Percentiles rank a stretch among this genome's conserved stretches.
phyloP scores from a whole-genome alignment of 495 filamentous ascomycete genomes.

The Penicillium coprophilum region DNA sequence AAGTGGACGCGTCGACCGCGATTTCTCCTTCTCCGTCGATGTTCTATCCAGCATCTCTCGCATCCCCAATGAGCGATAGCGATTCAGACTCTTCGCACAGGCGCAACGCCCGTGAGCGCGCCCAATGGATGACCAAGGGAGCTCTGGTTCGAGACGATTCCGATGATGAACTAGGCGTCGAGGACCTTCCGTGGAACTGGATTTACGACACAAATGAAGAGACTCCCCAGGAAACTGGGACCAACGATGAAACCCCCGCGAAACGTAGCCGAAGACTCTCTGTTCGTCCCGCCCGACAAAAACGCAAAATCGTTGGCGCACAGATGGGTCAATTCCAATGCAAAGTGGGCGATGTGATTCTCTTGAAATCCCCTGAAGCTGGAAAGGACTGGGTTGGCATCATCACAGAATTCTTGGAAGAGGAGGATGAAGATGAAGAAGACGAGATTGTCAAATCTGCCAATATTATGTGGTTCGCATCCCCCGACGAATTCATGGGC shows the following conservation, averaged over 20 bases:
- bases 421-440: conserved; percentile 59
- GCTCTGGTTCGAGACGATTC: conserved; percentile 79
- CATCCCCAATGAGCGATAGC: conserved; percentile 11
- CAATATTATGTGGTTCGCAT: conserved; percentile 90
- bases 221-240: conserved; percentile 22
- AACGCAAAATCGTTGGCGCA: conserved; percentile 68
- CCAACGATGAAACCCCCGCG: conserved; percentile 24
- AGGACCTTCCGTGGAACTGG: conserved; percentile 93
- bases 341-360: conserved; percentile 73
- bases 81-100: conserved; percentile 21
- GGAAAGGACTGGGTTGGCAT: conserved; percentile 90
- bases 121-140: conserved; percentile 63
- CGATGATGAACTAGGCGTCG: conserved; percentile 84
- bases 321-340: conserved; percentile 84
- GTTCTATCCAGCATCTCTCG: conserved; percentile 6
- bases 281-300: conserved; percentile 28
- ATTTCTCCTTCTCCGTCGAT: conserved; percentile 16
- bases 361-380: conserved; percentile 79
- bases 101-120: conserved; percentile 41
- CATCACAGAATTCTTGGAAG: conserved; percentile 72
- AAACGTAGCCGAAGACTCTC: conserved; percentile 37
- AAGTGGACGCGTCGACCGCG: conserved; percentile 43
- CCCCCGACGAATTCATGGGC: conserved; percentile 76
- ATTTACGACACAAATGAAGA: conserved; percentile 59
- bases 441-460: conserved; percentile 55